Evolutionary conservation across 768 basidiomycete genomes (phyloP), one percentile per base, ranked within the genome.

Genomic region (Neoboletus brunneissimus): DNA sequence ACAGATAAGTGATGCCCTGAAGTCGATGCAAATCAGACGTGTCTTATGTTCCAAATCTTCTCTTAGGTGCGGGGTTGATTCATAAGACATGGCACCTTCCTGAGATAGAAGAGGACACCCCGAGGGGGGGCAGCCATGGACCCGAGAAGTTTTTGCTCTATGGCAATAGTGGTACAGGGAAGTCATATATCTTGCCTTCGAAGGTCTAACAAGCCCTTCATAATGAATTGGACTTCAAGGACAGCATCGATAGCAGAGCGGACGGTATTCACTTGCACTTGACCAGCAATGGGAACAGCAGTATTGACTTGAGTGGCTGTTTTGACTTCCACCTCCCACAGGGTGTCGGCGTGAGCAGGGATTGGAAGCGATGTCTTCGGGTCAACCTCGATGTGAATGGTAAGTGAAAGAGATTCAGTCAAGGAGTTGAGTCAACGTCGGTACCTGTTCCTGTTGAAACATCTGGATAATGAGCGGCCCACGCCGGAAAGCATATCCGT

Each of bases 271-370:
- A 87, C 86, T 67, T 86, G 89, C 10, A 68, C 60, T 42, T 73
- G 70, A 20, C 70, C 67, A 31, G 54, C 47, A 34, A 51, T 55
- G 29, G 69, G 56, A 23, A 62, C 69, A 0, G 86, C 88, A 55
- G 89, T 90, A 16, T 87, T 82, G 43, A 89, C 83, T 7, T 91
- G 91, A 3, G 79, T 77, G 2, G 89, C 88, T 1, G 91, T 91
- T 69, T 89, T 91, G 48, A 91, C 90, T 73, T 93, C 88, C 37
- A 94, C 89, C 67, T 92, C 87, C 91, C 91, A 94, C 6, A 90
- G 77, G 0, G 89, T 89, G 61, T 89, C 89, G 9, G 84, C 73
- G 53, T 89, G 87, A n/a, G 88, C 88, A 37, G 88, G 86, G 44
- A 85, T 86, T 0, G 88, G 85, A 60, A 86, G 82, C 51, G 85